Evolutionary conservation across 306 rosid species (phyloP).

Genomic region (Dryas drummondii): DNA sequence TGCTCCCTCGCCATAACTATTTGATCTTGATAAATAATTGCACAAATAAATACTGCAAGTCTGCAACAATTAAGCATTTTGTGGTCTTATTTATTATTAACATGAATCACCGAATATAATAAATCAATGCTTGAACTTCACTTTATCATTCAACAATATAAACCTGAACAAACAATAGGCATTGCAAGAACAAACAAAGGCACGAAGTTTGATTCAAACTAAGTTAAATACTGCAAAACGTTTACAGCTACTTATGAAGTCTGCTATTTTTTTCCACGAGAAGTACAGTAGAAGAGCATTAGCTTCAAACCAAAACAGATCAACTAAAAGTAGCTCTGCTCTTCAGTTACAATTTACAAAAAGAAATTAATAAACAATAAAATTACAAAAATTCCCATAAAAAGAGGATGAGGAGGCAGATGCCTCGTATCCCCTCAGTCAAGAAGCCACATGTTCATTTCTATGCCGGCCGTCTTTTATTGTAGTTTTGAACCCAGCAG

Average conservation of each 20-base stretch:
- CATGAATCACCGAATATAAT: neutral
- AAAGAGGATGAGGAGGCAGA: neutral
- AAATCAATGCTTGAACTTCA: neutral
- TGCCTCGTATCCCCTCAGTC: neutral
- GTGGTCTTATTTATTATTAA: neutral
- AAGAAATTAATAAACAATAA: neutral
- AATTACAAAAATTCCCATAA: neutral
- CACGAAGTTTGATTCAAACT: neutral
- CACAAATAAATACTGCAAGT: neutral
- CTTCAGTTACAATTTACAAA: conserved; percentile 7
- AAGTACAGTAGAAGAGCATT: neutral
- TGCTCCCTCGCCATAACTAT: neutral
- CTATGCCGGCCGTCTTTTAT: neutral
- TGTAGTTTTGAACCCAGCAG: neutral
- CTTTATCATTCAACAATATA: neutral
- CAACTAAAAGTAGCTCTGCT: neutral
- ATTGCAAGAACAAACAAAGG: neutral
- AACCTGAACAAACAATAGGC: neutral
- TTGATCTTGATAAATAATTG: neutral
- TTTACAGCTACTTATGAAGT: neutral
- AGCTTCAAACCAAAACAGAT: neutral
- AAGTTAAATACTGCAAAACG: no score
- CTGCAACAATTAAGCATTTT: neutral
- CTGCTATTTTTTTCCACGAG: neutral
- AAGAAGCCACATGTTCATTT: no score